Base-by-base conservation (phyloP, 495 filamentous ascomycete species). In the Geoglossum glabrum region DNA sequence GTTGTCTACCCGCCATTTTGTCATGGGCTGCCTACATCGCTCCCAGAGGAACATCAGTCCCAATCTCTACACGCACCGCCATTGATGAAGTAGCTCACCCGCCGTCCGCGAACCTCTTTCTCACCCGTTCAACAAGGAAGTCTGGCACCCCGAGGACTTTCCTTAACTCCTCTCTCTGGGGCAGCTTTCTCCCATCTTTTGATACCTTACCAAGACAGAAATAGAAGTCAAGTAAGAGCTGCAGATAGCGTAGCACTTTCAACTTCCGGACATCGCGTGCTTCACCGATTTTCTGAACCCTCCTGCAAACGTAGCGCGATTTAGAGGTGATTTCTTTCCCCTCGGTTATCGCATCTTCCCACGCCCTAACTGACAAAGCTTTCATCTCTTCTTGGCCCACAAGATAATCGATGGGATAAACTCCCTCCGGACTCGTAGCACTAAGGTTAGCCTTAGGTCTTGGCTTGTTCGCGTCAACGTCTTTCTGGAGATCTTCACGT, bases 351-450 rank as follows among this genome's bases (percentile, higher is more conserved):
- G 75, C 76, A 33, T 89, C 79, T 59, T 80, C 74, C 57, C 57
- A 59, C 21, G 58, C 47, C 7, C 40, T 31, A 4, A 59, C 57
- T 5, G 31, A 40, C 30, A 59, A 6, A 31, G 33, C 30, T 11
- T 26, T 50, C 21, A 47, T 54, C 28, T 25, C 31, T 62, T 54
- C 19, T 31, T 56, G 70, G 65, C 19, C 68, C 55, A 67, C 86
- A 86, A 98, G 70, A 13, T 72, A 71, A 26, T 82, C 76, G 47
- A 86, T 68, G 1, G 84, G 68, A 68, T 98, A 98, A 40, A 95
- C 87, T 38, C 95, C 86, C 13, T 79, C 76, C n/a, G 87, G 78
- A 23, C 80, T 79, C 30, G 74, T 69, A 25, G 86, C 89, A 1
- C 78, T 74, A 49, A 82, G 73, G 66, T 97, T 86, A 49, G 84